A percentile compares a stretch with the other conserved stretches of the same genome.
These are phyloP conservation scores for Avena insularis DNA, from an alignment of 176 grass and related monocot genomes.

Conservation along the genomic window DNA sequence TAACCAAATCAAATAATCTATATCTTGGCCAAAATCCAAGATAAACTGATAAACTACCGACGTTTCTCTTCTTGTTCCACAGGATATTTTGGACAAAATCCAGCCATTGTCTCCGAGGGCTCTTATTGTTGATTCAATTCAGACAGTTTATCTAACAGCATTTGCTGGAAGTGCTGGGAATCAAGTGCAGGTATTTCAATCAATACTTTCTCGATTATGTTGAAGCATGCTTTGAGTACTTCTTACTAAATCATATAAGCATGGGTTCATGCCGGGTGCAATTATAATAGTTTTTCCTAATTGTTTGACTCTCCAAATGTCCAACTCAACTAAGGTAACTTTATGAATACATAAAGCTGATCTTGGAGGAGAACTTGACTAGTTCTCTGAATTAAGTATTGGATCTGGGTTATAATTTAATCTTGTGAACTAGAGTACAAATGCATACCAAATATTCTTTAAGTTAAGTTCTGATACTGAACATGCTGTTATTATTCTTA, in stretches of 20 bases:
- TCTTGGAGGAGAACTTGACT: neutral
- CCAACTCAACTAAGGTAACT: constrained; percentile 25
- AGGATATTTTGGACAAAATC: constrained; percentile 97
- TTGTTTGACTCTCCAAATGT: constrained; percentile 4
- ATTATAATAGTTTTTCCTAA: neutral
- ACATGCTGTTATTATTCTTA: constrained; percentile 24
- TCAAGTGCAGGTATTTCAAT: constrained; percentile 61
- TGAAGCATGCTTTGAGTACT: neutral
- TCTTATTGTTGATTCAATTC: constrained; percentile 95
- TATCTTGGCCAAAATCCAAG: neutral
- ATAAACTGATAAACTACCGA: neutral
- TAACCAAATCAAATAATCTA: constrained; percentile 22
- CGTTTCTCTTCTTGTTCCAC: constrained; percentile 43
- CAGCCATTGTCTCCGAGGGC: constrained; percentile 66
- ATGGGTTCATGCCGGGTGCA: neutral
- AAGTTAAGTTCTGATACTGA: constrained; percentile 6
- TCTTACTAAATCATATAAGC: constrained; percentile 23
- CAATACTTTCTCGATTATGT: constrained; percentile 31
- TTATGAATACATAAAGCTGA: constrained; percentile 16
- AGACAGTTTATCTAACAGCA: constrained; percentile 90
- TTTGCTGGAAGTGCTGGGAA: constrained; percentile 95
- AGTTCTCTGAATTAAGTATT: constrained; percentile 21
- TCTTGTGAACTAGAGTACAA: constrained; percentile 17
- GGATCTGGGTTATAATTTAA: neutral
- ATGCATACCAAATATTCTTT: neutral